Base-by-base conservation (phyloP, 352 stramenopile species). In the Stramenopiles sp. region DNA sequence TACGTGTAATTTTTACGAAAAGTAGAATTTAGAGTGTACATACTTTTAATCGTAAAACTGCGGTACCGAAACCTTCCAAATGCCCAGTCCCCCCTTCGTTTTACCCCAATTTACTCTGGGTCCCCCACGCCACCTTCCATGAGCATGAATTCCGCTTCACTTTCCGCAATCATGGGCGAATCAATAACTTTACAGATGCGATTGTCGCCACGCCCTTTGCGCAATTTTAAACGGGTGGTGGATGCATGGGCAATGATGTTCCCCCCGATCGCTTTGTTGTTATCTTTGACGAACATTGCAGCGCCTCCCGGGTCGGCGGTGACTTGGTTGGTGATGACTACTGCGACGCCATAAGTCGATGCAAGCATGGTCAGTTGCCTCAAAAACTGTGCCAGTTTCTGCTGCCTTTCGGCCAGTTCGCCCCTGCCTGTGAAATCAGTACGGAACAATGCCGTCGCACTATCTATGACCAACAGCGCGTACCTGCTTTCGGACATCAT, bases 351-450 rank as follows among this genome's bases (percentile, higher is more conserved):
- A n/a, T n/a, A n/a, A n/a, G n/a, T n/a, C n/a, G n/a, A n/a, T n/a
- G n/a, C n/a, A n/a, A n/a, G n/a, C n/a, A n/a, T n/a, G n/a, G n/a
- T n/a, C n/a, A 99, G 81, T 68, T 96, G 89, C 12, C 95, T 88
- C 68, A 99, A 81, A 79, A 99, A 99, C 75, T 94, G 95, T 48
- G 90, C 91, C 4, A 88, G 81, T 31, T 89, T 87, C 76, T 96
- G 89, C 74, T 97, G 91, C 76, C 95, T 84, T 73, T 97, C 93
- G 0, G 91, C 94, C 6, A 99, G 84, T 78, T 99, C 96, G 37
- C 95, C 95, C 81, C 96, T 89, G 4, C 96, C 95, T 1, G 86
- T 96, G 79, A 98, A 99, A 83, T 99, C 96, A 49, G 95, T 99
- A 74, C 96, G 86, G 82, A 97, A 99, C 1, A 99, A 79, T 0